These are phyloP conservation scores for Candida krabiensis DNA, from an alignment of 805 yeast genomes.

Conservation along the genomic window DNA sequence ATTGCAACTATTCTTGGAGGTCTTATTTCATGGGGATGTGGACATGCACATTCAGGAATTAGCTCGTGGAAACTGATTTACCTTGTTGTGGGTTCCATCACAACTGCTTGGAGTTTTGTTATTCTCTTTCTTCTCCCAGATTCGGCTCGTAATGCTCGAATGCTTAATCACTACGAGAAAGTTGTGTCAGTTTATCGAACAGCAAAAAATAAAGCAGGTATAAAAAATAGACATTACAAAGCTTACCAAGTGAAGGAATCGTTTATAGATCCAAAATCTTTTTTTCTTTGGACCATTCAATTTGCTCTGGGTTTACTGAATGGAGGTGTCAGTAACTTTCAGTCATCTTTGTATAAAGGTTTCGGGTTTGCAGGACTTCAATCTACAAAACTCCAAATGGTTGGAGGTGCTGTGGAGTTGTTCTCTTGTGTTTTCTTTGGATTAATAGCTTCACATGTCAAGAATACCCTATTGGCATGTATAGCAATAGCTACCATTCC, in stretches of 20 bases:
- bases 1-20: constrained; percentile 49
- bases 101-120: constrained; percentile 36
- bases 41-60: constrained; percentile 27
- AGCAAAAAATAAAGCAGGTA: constrained; percentile 30
- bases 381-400: constrained; percentile 6
- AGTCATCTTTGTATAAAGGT: constrained; percentile 23
- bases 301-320: constrained; percentile 23
- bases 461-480: neutral
- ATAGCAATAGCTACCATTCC: constrained; percentile 11
- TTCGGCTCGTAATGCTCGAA: constrained; percentile 28
- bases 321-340: constrained; percentile 30
- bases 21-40: constrained; percentile 54
- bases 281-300: constrained; percentile 20
- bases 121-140: constrained; percentile 27
- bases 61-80: constrained; percentile 22
- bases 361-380: constrained; percentile 16
- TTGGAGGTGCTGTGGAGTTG: constrained; percentile 8
- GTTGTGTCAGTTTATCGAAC: constrained; percentile 23
- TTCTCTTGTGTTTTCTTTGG: constrained; percentile 22
- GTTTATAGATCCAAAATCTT: constrained; percentile 22
- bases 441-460: constrained; percentile 6
- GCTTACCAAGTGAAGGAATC: constrained; percentile 23
- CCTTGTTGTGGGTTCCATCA: constrained; percentile 33
- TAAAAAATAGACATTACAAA: constrained; percentile 27
- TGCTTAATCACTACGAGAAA: constrained; percentile 28